phyloP scores from a whole-genome alignment of 148 eudicot species.

The Diospyros kaki region DNA sequence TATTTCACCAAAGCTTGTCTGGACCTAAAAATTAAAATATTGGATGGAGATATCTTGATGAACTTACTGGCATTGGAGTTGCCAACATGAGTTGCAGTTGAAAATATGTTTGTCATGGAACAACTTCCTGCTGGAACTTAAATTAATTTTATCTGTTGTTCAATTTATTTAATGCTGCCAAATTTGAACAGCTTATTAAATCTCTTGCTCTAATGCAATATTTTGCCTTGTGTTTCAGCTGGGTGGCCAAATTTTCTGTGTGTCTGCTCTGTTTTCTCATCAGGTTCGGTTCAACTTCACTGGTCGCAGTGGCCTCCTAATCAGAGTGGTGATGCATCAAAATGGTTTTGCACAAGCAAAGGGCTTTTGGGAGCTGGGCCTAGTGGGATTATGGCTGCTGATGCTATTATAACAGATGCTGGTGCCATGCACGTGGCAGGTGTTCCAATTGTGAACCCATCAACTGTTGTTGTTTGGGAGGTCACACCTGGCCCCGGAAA shows the following conservation, averaged over 20 bases:
- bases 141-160: background rate
- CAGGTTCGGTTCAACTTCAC: constrained; percentile 95
- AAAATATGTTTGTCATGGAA: no score
- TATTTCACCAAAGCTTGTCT: no score
- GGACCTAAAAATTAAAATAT: no score
- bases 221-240: constrained; percentile 50
- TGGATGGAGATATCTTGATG: no score
- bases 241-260: constrained; percentile 99
- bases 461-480: constrained; percentile 99
- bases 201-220: background rate
- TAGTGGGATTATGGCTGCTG: constrained; percentile 99
- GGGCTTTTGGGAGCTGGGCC: constrained; percentile 99
- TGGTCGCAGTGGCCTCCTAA: constrained; percentile 95
- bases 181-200: background rate
- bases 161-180: background rate
- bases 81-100: no score
- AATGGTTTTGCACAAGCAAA: constrained; percentile 97
- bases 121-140: background rate
- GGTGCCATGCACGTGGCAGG: constrained; percentile 99
- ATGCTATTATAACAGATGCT: constrained; percentile 90
- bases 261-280: constrained; percentile 94
- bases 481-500: constrained; percentile 96
- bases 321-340: constrained; percentile 55
- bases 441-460: constrained; percentile 96
- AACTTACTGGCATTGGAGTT: no score